Evolutionary conservation across 495 filamentous ascomycete species (phyloP), one percentile per base, ranked within the genome.

Genomic region (Aspergillus bertholletiae): DNA sequence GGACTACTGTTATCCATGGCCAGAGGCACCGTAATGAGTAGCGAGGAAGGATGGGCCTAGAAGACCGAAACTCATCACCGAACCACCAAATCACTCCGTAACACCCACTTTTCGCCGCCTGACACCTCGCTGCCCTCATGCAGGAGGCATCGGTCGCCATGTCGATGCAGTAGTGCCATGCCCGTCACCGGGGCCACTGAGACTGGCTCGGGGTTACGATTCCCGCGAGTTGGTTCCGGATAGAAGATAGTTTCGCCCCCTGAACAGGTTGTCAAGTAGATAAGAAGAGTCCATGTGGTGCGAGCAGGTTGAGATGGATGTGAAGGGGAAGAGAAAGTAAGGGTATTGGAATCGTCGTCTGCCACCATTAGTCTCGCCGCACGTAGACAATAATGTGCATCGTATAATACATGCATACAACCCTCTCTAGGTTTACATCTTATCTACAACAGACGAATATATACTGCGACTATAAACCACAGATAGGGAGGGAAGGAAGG

Each of bases 171-270:
- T 20, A 97, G 71, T 40, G 89, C 80, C 80, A 94, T 86, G 8
- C 93, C 92, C 22, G 85, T 85, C 67, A 94, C 89, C 6, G 87
- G 83, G 2, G 77, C 81, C 17, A 95, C 81, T 11, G 83, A 76
- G 46, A 93, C 78, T 26, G 80, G 79, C 49, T 84, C 79, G 40
- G 82, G 83, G 17, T 79, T 75, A 8, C 72, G 66, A 34, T 72
- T 70, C 40, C 46, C 56, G 67, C 64, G 83, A 64, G 78, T 84
- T 9, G 79, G 76, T 48, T 89, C 81, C 1, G 90, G 90, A 63
- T 96, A 94, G 69, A 97, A 97, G 39, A 94, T 87, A 0, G 92
- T 97, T 63, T 96, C 90, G 37, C 92, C 93, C 22, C 93, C 93
- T 9, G 74, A 59, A 56, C 90, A 87, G 8, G 85, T 87, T 0